These are phyloP conservation scores for Pestalotiopsis sp. DNA, from an alignment of 2,329 filamentous ascomycete species.

Conservation along the genomic window DNA sequence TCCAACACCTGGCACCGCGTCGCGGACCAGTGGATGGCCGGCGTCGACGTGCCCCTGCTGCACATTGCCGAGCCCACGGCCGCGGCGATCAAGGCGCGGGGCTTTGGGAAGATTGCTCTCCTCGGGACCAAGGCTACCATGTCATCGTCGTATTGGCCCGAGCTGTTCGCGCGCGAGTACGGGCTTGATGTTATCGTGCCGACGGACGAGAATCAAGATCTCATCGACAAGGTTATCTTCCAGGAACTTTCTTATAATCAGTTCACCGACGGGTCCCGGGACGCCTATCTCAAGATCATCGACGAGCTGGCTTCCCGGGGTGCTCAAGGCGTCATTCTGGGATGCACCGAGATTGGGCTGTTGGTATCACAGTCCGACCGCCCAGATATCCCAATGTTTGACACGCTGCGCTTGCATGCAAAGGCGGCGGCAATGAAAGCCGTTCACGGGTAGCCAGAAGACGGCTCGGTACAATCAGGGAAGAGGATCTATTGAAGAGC, in stretches of 20 bases:
- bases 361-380: slow-evolving; percentile 12
- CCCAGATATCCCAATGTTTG: background rate
- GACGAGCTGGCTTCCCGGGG: slow-evolving; percentile 18
- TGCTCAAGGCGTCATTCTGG: slow-evolving; percentile 25
- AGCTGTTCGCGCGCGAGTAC: slow-evolving; percentile 20
- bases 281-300: slow-evolving; percentile 20
- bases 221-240: background rate
- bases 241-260: background rate
- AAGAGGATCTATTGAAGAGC: slow-evolving; percentile 3
- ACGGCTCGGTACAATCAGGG: background rate
- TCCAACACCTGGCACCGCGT: slow-evolving; percentile 23
- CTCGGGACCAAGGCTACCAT: slow-evolving; percentile 26
- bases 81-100: slow-evolving; percentile 16
- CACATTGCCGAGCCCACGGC: slow-evolving; percentile 23
- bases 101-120: slow-evolving; percentile 19
- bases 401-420: background rate
- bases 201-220: background rate
- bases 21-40: slow-evolving; percentile 11
- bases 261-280: slow-evolving; percentile 16
- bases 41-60: slow-evolving; percentile 18
- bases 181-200: slow-evolving; percentile 23
- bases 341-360: slow-evolving; percentile 25
- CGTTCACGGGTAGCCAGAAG: background rate
- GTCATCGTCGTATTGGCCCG: slow-evolving; percentile 25
- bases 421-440: background rate